Conservation (phyloP, 2,329 filamentous ascomycete species). For the Fusarium robinianum region DNA sequence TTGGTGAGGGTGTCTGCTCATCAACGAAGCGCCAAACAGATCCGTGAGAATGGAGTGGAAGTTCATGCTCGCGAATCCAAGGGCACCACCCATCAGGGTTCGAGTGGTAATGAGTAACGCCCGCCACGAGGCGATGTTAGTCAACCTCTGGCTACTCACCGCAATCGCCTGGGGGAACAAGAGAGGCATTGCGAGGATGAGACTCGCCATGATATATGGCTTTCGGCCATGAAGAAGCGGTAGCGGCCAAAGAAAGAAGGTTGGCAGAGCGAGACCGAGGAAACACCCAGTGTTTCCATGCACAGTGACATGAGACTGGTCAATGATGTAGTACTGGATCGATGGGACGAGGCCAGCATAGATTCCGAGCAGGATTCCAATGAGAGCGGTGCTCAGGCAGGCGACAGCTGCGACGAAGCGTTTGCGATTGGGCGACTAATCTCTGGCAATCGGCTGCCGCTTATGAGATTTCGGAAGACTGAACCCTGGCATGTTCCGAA, state of each 20-base stretch:
- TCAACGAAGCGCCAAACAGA: constrained; percentile 75
- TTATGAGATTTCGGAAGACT: constrained; percentile 59
- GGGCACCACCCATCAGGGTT: constrained; percentile 66
- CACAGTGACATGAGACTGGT: constrained; percentile 68
- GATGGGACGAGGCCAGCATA: constrained; percentile 80
- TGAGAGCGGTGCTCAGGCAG: constrained; percentile 72
- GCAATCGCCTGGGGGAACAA: constrained; percentile 76
- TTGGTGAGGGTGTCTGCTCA: constrained; percentile 73
- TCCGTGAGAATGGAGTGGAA: constrained; percentile 73
- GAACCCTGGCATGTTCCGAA: constrained; percentile 55
- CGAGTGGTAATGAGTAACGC: constrained; percentile 66
- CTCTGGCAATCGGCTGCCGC: constrained; percentile 69
- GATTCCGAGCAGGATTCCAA: constrained; percentile 73
- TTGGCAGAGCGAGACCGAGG: constrained; percentile 70
- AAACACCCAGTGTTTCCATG: constrained; percentile 77
- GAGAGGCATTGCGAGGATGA: constrained; percentile 71
- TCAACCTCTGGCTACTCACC: constrained; percentile 60
- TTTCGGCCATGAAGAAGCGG: constrained; percentile 77
- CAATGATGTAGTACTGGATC: constrained; percentile 76
- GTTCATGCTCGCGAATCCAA: constrained; percentile 80
- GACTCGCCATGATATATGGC: constrained; percentile 71
- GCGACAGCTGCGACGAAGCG: constrained; percentile 69
- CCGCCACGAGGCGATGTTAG: constrained; percentile 60
- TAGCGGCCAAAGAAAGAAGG: constrained; percentile 73
- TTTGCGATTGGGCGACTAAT: constrained; percentile 71